phyloP scores from a whole-genome alignment of 83 land plant genomes.

The Picea abies region DNA sequence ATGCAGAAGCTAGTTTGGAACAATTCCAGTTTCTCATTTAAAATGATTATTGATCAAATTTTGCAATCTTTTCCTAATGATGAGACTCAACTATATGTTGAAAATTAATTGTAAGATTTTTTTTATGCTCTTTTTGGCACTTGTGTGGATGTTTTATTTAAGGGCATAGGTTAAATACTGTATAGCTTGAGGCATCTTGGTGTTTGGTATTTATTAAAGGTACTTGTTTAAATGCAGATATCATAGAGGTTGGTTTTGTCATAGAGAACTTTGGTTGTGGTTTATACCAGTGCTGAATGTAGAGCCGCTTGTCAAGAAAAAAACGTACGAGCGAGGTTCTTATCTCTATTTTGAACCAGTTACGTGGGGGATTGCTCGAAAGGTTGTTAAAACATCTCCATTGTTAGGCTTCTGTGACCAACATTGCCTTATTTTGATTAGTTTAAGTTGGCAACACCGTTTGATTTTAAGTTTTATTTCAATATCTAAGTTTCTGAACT shows the following conservation, averaged over 20 bases:
- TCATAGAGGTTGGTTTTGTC: slow-evolving; percentile 85
- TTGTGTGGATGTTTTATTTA: neutral
- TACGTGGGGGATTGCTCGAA: slow-evolving; percentile 66
- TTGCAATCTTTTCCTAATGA: too few relatives aligned
- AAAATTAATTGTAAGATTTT: too few relatives aligned
- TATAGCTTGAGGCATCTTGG: slow-evolving; percentile 1
- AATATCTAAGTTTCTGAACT: neutral
- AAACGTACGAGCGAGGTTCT: slow-evolving; percentile 78
- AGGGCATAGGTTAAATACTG: neutral
- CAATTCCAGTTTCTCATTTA: too few relatives aligned
- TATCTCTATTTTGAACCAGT: slow-evolving; percentile 77
- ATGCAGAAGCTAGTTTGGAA: too few relatives aligned
- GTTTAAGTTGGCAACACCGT: neutral
- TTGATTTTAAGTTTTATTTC: neutral
- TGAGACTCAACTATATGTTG: too few relatives aligned
- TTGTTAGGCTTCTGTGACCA: neutral
- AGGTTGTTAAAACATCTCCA: slow-evolving; percentile 49
- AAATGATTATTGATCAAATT: too few relatives aligned
- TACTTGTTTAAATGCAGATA: slow-evolving; percentile 42
- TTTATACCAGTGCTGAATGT: slow-evolving; percentile 58
- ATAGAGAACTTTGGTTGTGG: too few relatives aligned
- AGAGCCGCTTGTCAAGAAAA: slow-evolving; percentile 73
- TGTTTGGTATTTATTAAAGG: neutral
- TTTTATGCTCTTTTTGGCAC: neutral
- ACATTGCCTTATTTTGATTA: neutral